A percentile compares a stretch with the other conserved stretches of the same genome.
phyloP scores from a whole-genome alignment of 2,329 filamentous ascomycete species.

The Talaromyces rugulosus region DNA sequence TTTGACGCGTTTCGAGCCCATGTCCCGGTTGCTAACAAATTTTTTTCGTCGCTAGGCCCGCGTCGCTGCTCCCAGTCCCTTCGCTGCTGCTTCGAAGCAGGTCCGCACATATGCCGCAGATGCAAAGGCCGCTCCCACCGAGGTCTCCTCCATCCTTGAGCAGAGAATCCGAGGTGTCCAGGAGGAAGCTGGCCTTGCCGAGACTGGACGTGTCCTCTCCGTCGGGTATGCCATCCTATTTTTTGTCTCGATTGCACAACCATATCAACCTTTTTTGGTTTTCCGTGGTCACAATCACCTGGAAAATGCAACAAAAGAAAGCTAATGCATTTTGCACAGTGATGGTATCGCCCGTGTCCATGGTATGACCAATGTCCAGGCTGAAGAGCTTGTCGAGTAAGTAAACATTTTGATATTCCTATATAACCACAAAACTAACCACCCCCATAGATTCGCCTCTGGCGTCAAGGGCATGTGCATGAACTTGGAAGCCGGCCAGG shows the following conservation, averaged over 20 bases:
- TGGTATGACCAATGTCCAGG: slow-evolving; percentile 99
- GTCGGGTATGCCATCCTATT: slow-evolving; percentile 73
- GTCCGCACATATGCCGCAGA: slow-evolving; percentile 86
- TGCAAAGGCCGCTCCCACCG: slow-evolving; percentile 91
- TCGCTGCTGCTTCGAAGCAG: slow-evolving; percentile 67
- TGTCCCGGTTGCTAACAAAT: slow-evolving; percentile 47
- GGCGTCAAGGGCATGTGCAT: slow-evolving; percentile 99
- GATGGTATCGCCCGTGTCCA: slow-evolving; percentile 99
- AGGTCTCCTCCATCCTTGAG: slow-evolving; percentile 99
- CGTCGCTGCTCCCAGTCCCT: slow-evolving; percentile 70
- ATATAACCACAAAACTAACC: slow-evolving; percentile 19
- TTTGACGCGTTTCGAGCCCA: slow-evolving; percentile 25
- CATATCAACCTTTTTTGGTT: neutral
- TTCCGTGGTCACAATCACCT: neutral
- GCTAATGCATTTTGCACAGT: slow-evolving; percentile 52
- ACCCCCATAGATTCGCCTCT: slow-evolving; percentile 76
- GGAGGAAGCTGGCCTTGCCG: slow-evolving; percentile 92
- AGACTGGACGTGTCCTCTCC: slow-evolving; percentile 98
- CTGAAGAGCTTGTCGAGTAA: slow-evolving; percentile 99
- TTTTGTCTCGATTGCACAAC: neutral
- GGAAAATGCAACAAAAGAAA: neutral
- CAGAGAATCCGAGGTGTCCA: slow-evolving; percentile 98
- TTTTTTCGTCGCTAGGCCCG: slow-evolving; percentile 61
- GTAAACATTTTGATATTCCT: slow-evolving; percentile 39
- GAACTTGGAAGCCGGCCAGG: slow-evolving; percentile 99